Evolutionary conservation across 257 asterid genomes (phyloP).

Genomic region (Cordia subcordata): DNA sequence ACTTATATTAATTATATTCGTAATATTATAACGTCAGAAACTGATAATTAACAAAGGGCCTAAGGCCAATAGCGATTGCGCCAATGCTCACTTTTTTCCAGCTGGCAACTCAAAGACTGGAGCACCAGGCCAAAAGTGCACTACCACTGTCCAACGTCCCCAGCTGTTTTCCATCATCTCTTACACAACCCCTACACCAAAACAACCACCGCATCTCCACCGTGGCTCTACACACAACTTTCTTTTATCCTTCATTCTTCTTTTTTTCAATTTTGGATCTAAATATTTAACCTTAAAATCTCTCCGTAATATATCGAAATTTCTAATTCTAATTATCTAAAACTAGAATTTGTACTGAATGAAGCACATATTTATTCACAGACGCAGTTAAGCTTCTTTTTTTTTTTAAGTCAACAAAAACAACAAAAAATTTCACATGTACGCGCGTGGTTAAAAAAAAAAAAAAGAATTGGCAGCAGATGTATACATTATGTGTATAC

Average conservation of each 20-base stretch:
- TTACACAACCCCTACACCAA: neutral
- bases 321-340: neutral
- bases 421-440: slow-evolving; percentile 23
- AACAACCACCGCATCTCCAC: neutral
- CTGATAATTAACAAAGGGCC: neutral
- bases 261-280: no score
- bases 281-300: no score
- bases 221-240: no score
- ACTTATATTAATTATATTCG: no score
- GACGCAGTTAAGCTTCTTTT: neutral
- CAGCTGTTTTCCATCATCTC: slow-evolving; percentile 52
- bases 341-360: neutral
- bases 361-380: neutral
- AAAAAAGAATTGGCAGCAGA: slow-evolving; percentile 8
- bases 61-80: neutral
- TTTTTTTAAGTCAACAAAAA: neutral
- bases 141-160: slow-evolving; percentile 23
- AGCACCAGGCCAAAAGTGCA: slow-evolving; percentile 52
- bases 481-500: no score
- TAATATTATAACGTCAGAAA: no score
- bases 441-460: slow-evolving; percentile 19
- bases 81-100: slow-evolving; percentile 9
- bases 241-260: no score
- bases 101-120: slow-evolving; percentile 38
- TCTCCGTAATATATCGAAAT: no score